Conservation (phyloP, 169 alveolate species). For the Plasmodium gonderi region DNA sequence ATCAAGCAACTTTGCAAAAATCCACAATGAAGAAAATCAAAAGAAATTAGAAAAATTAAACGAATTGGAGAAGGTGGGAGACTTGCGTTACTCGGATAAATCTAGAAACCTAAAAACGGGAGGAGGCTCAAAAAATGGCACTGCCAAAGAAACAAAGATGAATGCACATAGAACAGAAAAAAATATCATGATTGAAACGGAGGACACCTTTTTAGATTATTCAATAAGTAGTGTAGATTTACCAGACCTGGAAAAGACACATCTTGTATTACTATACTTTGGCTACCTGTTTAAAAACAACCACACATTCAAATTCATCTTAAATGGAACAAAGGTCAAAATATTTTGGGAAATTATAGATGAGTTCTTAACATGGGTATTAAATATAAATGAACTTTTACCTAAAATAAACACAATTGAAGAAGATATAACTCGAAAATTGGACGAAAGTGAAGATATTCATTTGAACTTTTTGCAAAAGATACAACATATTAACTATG, state of each 20-base stretch:
- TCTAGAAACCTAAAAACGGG: neutral
- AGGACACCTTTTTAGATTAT: conserved; percentile 57
- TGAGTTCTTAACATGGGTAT: conserved; percentile 33
- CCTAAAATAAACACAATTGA: conserved; percentile 55
- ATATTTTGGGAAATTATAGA: conserved; percentile 72
- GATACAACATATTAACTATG: conserved; percentile 55
- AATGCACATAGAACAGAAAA: neutral
- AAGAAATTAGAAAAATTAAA: neutral
- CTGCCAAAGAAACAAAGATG: neutral
- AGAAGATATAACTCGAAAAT: neutral
- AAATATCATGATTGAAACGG: conserved; percentile 25
- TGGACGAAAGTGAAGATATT: conserved; percentile 47
- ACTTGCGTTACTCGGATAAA: too few relatives aligned
- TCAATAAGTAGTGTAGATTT: conserved; percentile 35
- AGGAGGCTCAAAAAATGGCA: neutral
- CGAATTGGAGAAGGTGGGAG: neutral
- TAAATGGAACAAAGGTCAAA: conserved; percentile 40
- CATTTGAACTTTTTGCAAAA: conserved; percentile 43
- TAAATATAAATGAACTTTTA: conserved; percentile 38
- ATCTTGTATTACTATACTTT: conserved; percentile 41
- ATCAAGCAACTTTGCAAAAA: neutral
- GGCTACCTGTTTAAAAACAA: conserved; percentile 61
- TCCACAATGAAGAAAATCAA: neutral
- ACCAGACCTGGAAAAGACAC: conserved; percentile 66
- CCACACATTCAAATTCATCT: conserved; percentile 63